Percentiles rank a stretch among this genome's conserved stretches.
Conservation (phyloP, 352 stramenopile species). For the Phytopythium montanum region DNA sequence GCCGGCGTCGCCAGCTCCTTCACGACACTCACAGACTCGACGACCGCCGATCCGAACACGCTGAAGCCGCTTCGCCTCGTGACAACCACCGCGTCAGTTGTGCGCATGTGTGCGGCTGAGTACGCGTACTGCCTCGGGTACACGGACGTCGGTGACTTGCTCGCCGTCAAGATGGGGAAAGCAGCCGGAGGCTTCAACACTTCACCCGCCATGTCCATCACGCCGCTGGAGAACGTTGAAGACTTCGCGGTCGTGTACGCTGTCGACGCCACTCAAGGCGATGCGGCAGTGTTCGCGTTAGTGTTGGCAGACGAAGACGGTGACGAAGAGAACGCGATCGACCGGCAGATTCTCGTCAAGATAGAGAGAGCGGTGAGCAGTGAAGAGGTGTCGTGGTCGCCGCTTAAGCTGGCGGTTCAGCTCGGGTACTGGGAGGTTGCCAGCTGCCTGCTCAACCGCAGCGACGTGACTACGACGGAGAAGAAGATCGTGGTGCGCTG, state of each 20-base stretch:
- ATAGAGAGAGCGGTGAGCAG: not conserved
- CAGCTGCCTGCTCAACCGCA: not conserved
- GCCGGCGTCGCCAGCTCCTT: not conserved
- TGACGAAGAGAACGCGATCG: not conserved
- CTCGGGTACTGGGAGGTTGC: not conserved
- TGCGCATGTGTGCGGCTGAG: not conserved
- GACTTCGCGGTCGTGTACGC: not conserved
- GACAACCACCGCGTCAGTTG: not conserved
- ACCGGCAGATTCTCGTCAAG: not conserved
- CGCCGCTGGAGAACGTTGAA: not conserved
- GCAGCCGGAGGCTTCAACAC: not conserved
- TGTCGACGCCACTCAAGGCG: not conserved
- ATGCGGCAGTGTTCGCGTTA: not conserved
- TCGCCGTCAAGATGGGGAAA: not conserved
- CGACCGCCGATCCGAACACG: not conserved
- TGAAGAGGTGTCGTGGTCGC: not conserved
- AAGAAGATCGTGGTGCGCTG: not conserved
- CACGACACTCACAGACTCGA: not conserved
- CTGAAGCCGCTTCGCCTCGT: not conserved
- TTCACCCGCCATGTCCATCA: not conserved
- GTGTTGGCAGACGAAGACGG: not conserved
- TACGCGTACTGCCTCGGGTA: not conserved
- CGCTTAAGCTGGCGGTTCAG: not conserved
- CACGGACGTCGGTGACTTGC: not conserved
- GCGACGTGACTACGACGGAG: not conserved